Conservation (phyloP, 1,139 yeast species). For the Blastobotrys serpentis region DNA sequence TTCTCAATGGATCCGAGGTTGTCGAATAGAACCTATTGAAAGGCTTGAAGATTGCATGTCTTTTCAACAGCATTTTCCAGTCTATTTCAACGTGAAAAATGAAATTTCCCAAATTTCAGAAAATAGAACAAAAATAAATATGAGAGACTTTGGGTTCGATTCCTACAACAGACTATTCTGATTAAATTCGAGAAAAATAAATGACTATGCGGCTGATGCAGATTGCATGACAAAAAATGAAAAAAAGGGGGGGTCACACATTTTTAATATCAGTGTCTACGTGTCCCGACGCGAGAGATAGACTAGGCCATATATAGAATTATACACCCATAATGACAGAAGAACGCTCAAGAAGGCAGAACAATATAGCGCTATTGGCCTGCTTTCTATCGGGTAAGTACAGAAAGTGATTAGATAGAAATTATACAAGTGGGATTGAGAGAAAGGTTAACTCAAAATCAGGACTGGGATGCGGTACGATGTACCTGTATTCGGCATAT, state of each 20-base stretch:
- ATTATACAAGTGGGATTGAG: too few relatives aligned
- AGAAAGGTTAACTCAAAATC: too few relatives aligned
- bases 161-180: too few relatives aligned
- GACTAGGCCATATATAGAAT: neutral
- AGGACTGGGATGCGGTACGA: conserved; percentile 55
- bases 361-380: conserved; percentile 8
- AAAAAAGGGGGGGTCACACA: conserved; percentile 1
- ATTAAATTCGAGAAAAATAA: neutral
- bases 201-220: neutral
- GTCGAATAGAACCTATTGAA: neutral
- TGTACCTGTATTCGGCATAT: conserved; percentile 61
- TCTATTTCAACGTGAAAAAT: neutral
- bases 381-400: conserved; percentile 18
- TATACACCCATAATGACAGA: neutral
- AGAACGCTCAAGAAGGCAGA: neutral
- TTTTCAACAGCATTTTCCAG: neutral
- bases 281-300: conserved; percentile 3
- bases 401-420: neutral
- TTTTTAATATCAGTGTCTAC: neutral
- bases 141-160: too few relatives aligned
- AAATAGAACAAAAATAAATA: neutral
- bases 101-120: neutral
- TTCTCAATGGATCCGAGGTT: conserved; percentile 30
- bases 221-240: neutral
- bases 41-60: neutral